A percentile compares a stretch with the other conserved stretches of the same genome.
These are phyloP conservation scores for Dionaea muscipula DNA, from an alignment of 179 eudicot species.

Conservation along the genomic window DNA sequence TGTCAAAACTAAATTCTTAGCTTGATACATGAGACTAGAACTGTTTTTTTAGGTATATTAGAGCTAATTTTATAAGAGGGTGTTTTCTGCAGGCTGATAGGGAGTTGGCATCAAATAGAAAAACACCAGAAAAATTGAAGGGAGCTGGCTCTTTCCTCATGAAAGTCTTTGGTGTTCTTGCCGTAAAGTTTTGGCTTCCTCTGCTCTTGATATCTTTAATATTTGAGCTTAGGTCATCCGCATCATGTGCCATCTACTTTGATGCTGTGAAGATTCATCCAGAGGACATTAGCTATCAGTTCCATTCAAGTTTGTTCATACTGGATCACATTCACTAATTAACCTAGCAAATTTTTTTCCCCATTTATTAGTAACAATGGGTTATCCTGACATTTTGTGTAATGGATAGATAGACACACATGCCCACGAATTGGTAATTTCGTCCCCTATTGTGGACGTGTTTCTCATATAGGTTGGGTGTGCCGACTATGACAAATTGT, in stretches of 20 bases:
- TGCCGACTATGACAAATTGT: no score
- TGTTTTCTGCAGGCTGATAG: conserved; percentile 61
- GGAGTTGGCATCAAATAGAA: conserved; percentile 73
- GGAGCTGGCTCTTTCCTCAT: conserved; percentile 96
- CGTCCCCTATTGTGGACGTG: no score
- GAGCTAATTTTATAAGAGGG: neutral
- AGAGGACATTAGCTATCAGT: neutral
- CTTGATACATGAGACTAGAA: neutral
- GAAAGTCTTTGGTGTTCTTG: conserved; percentile 93
- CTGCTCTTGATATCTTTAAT: neutral
- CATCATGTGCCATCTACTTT: neutral
- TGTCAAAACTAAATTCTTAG: neutral
- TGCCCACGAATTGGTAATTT: no score
- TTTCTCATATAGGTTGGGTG: no score
- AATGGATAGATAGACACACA: no score
- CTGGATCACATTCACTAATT: no score
- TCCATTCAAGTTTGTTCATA: neutral
- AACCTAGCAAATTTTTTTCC: no score
- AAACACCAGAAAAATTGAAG: conserved; percentile 84
- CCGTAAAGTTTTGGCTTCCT: conserved; percentile 34
- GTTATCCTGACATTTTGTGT: no score
- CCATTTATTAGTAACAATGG: no score
- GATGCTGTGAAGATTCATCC: neutral
- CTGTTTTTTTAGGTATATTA: neutral
- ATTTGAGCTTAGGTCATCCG: neutral